Base-by-base conservation (phyloP, 2,329 filamentous ascomycete genomes). In the Fonsecaea monophora region DNA sequence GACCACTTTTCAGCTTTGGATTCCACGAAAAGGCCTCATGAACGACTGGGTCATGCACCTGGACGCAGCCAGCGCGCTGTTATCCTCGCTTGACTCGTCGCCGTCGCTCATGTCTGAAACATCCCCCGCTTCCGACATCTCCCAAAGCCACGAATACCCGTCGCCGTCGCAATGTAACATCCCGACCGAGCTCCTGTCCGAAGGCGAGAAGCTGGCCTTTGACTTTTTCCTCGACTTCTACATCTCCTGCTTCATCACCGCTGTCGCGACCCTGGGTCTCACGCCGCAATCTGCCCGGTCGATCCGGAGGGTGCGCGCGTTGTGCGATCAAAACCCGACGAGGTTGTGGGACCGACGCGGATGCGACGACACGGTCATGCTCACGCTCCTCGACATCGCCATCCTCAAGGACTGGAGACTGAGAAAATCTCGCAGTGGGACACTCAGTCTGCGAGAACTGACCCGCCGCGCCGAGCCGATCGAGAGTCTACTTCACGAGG, bases 381-480 rank as follows among this genome's bases (percentile, higher is more conserved):
- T 62, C 32, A 62, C 53, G 48, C 32, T 62, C 15, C 60, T 62
- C 60, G 60, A 62, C 35, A 62, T 62, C 18, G 60, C 53, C 21
- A 45, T 62, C 37, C 48, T 62, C n/a, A 45, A 38, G 50, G 60
- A 62, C 38, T 62, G 60, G 60, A 62, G 55, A 34, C 48, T 56
- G 60, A 62, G 40, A n/a, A n/a, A 18, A 2, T 55, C 53, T n/a
- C 30, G 54, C 15, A 34, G 48, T n/a, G 60, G 60, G 38, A 40
- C 38, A 4, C 38, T 40, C 10, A 40, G 38, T 13, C 10, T 40
- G 9, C 38, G 38, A 12, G 38, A 40, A 4, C 4, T 40, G 38
- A 40, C 12, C 38, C 38, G 38, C 38, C 38, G 38, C 10, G 38
- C 38, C 6, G 38, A 40, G 38, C 12, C 15, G 9, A 40, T 40